phyloP scores from a whole-genome alignment of 2,329 filamentous ascomycete species.

The Ambrosiella xylebori region DNA sequence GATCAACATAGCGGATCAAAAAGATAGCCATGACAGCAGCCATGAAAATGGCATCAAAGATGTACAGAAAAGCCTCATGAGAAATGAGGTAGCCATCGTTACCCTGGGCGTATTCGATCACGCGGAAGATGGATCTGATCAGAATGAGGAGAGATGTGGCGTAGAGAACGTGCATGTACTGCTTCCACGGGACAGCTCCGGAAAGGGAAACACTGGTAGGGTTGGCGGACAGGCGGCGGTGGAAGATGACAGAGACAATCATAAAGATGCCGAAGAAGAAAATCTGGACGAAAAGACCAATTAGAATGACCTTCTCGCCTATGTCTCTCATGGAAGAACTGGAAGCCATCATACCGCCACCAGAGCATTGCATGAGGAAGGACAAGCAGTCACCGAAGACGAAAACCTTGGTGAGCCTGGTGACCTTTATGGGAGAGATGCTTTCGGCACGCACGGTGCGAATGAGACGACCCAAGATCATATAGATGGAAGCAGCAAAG shows the following conservation, averaged over 20 bases:
- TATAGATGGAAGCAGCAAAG: constrained; percentile 34
- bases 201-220: constrained; percentile 15
- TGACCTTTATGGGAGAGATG: constrained; percentile 20
- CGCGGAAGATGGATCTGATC: constrained; percentile 28
- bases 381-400: constrained; percentile 36
- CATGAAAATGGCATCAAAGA: constrained; percentile 29
- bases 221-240: constrained; percentile 17
- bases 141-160: constrained; percentile 24
- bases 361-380: constrained; percentile 32
- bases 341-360: constrained; percentile 21
- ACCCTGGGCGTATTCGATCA: constrained; percentile 30
- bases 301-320: constrained; percentile 32
- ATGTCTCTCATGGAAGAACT: constrained; percentile 5
- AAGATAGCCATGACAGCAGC: constrained; percentile 5
- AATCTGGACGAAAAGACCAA: constrained; percentile 36
- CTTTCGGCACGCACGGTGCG: constrained; percentile 21
- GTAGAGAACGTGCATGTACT: constrained; percentile 20
- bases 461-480: constrained; percentile 30
- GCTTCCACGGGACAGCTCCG: constrained; percentile 17
- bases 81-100: constrained; percentile 24
- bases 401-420: constrained; percentile 36
- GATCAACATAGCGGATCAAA: constrained; percentile 3
- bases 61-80: constrained; percentile 25
- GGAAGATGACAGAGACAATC: constrained; percentile 27
- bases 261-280: constrained; percentile 36